Conservation (phyloP, 1,284 basidiomycete genomes). For the Ceratobasidium papillatum region DNA sequence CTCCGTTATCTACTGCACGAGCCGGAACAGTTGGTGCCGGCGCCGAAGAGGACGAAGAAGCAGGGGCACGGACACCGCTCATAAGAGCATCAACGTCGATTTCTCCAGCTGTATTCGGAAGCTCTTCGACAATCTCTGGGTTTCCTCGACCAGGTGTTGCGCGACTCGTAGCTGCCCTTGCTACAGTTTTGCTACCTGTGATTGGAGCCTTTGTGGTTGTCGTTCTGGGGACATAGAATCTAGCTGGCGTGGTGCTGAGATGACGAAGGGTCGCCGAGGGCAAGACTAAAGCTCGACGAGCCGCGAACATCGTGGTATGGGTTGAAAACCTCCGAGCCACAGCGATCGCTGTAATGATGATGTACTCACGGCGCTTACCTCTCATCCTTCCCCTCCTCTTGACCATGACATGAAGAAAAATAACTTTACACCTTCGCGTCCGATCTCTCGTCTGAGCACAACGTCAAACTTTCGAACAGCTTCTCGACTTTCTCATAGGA, state of each 20-base stretch:
- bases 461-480: conserved; percentile 24
- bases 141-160: conserved; percentile 14
- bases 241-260: conserved; percentile 2
- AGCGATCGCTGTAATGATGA: neutral
- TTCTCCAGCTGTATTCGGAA: conserved; percentile 3
- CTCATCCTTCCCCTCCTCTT: neutral
- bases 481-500: conserved; percentile 39
- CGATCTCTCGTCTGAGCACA: conserved; percentile 28
- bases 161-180: conserved; percentile 25
- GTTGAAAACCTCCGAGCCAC: conserved; percentile 28
- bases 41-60: neutral
- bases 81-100: conserved; percentile 9
- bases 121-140: conserved; percentile 14
- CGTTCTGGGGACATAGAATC: neutral
- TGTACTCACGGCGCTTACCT: conserved; percentile 23
- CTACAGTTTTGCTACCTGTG: conserved; percentile 23
- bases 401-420: conserved; percentile 30
- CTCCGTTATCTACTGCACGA: conserved; percentile 3
- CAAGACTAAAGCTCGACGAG: conserved; percentile 11
- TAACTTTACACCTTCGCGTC: conserved; percentile 13
- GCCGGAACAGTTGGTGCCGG: neutral
- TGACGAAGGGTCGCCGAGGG: neutral
- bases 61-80: neutral
- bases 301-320: conserved; percentile 28
- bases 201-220: neutral